Evolutionary conservation across 495 filamentous ascomycete genomes (phyloP), one percentile per base, ranked within the genome.

Genomic region (Hypoxylon trugodes): DNA sequence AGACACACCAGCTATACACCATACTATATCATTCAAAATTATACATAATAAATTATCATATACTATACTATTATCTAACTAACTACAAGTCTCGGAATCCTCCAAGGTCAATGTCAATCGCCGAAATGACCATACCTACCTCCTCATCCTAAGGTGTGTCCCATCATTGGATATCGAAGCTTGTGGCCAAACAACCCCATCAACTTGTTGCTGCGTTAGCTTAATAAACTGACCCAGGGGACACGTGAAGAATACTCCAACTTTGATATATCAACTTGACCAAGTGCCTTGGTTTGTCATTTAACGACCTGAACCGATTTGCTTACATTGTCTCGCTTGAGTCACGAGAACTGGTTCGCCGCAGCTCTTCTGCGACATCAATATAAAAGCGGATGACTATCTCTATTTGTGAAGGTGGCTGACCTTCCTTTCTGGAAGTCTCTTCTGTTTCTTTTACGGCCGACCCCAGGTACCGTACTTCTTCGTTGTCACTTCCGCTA

Each of bases 351-450:
- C 70, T 25, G 45, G 54, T 52, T 64, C 71, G 57, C 69, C 66
- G 43, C 49, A 61, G 43, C 53, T 72, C 33, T 73, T 67, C 49
- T 71, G 67, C 65, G 58, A 52, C 63, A 54, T 66, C 51, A 75
- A 73, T 69, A 53, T 69, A 61, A 50, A 68, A 69, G 18, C 59
- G 33, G 51, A 61, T 56, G 49, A 69, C 59, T 43, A 69, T 55
- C 26, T 46, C 66, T 59, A 65, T 59, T 65, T 65, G 57, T 66
- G 66, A 43, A 66, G 73, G 66, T 65, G 37, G 45, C 43, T 60
- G 41, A 67, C 61, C 68, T 69, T 74, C 77, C 73, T 70, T 76
- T 78, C 51, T 74, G 37, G 63, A 79, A 54, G 28, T 38, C 15
- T 26, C 7, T 16, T 19, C 46, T 72, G 48, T 51, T 74, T 71